Evolutionary conservation across 257 asterid genomes (phyloP).

Genomic region (Haberlea rhodopensis): DNA sequence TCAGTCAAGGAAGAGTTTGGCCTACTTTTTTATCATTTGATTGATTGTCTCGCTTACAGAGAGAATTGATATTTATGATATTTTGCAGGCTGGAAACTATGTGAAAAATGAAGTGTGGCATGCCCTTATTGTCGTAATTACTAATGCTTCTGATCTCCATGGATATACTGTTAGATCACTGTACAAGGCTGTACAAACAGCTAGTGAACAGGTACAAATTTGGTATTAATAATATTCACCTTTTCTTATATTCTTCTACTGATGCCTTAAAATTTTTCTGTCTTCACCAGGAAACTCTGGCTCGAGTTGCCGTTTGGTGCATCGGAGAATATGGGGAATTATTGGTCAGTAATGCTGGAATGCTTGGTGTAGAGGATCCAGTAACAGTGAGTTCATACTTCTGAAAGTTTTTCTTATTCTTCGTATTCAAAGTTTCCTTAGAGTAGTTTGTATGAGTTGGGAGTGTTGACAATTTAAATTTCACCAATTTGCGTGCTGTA

Average conservation of each 20-base stretch:
- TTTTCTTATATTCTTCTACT: conserved; percentile 11
- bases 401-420: conserved; percentile 4
- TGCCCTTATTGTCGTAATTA: conserved; percentile 79
- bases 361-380: conserved; percentile 76
- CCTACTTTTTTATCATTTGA: background rate
- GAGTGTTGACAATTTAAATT: background rate
- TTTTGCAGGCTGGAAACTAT: conserved; percentile 76
- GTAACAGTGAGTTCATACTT: conserved; percentile 63
- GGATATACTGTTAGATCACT: conserved; percentile 84
- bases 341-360: conserved; percentile 65
- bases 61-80: conserved; percentile 32
- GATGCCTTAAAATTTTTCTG: conserved; percentile 21
- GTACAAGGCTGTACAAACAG: conserved; percentile 64
- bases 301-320: conserved; percentile 97
- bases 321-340: conserved; percentile 96
- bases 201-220: conserved; percentile 70
- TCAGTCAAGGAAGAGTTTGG: background rate
- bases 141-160: conserved; percentile 88
- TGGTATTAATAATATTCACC: conserved; percentile 13
- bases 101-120: conserved; percentile 98
- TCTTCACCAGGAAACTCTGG: conserved; percentile 75
- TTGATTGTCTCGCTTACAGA: background rate
- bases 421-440: background rate
- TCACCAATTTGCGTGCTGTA: conserved; percentile 19
- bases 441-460: conserved; percentile 19